Base-by-base conservation (phyloP, 2,329 filamentous ascomycete species). In the Passalora sequoiae region DNA sequence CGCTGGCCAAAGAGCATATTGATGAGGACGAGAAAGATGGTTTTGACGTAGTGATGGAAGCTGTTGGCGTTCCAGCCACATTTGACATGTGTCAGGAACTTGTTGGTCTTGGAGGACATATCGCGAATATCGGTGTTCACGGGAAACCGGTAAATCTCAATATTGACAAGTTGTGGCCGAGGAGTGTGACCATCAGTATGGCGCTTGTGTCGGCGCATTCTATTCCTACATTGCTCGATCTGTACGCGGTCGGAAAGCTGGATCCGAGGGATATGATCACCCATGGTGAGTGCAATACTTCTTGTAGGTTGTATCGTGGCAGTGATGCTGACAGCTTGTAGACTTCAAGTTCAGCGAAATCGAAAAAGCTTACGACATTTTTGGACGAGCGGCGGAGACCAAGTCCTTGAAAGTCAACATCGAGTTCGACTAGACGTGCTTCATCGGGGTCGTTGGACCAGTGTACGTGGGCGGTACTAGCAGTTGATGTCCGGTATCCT, bases 41-140 rank as follows among this genome's bases (percentile, higher is more conserved):
- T 0, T 78, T 73, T 49, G 76, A 81, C 45, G 66, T 73, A 0
- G 76, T 80, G 1, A 76, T 79, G 38, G 77, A 80, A 57, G 75
- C 74, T 0, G 77, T 80, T 1, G 76, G 76, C 1, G 63, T 75
- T 6, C 73, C 74, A 0, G 66, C 65, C 0, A 78, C 73, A 0
- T 44, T 80, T 54, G 65, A 72, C 12, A 60, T 78, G 30, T 74
- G 70, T 40, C 76, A 80, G 57, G 62, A 70, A 6, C 54, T 81
- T 17, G 67, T 80, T 7, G 75, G 72, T 0, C 63, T 71, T 0
- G 76, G 76, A 1, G 77, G 75, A 3, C 62, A 66, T 0, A 70
- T 80, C 49, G 76, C 76, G 3, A 80, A 79, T 54, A 68, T 80
- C 2, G 77, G 77, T 6, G 77, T 80, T 5, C 75, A 79, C 52